These are phyloP conservation scores for Moesziomyces globuligerus DNA, from an alignment of 1,284 basidiomycete species.

Conservation along the genomic window DNA sequence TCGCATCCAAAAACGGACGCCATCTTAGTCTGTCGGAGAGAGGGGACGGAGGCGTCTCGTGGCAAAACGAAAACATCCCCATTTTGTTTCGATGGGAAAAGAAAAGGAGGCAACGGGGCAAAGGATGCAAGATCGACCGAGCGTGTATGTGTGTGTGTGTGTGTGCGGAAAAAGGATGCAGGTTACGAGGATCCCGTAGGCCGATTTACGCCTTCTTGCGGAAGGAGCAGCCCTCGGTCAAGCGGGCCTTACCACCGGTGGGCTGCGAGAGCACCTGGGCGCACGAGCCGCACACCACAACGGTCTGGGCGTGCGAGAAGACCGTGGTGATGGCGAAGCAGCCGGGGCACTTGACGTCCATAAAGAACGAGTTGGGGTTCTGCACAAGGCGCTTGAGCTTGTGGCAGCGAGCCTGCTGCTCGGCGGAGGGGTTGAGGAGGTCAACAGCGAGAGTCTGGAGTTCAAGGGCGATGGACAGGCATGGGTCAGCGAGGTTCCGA, in stretches of 20 bases:
- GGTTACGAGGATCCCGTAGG: neutral
- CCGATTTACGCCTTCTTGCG: constrained; percentile 61
- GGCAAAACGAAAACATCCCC: constrained; percentile 4
- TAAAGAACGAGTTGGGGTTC: constrained; percentile 82
- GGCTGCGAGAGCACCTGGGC: constrained; percentile 96
- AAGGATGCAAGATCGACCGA: constrained; percentile 10
- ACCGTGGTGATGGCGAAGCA: constrained; percentile 95
- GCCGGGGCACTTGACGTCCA: constrained; percentile 99
- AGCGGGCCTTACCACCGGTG: constrained; percentile 96
- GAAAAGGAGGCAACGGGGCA: too few relatives aligned
- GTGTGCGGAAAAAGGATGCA: neutral
- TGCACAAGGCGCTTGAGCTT: constrained; percentile 99
- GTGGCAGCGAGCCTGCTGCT: constrained; percentile 78
- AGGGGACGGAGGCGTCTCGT: neutral
- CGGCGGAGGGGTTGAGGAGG: constrained; percentile 93
- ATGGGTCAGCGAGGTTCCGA: constrained; percentile 3
- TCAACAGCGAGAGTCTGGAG: constrained; percentile 94
- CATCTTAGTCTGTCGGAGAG: neutral
- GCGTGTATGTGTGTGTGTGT: constrained; percentile 5
- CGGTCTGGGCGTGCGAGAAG: constrained; percentile 93
- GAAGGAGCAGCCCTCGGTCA: constrained; percentile 80
- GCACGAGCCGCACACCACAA: constrained; percentile 91
- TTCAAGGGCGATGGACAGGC: neutral
- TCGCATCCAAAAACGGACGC: neutral
- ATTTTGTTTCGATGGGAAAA: constrained; percentile 9